Evolutionary conservation across 2,329 filamentous ascomycete species (phyloP).

Genomic region (Phoma sp.): DNA sequence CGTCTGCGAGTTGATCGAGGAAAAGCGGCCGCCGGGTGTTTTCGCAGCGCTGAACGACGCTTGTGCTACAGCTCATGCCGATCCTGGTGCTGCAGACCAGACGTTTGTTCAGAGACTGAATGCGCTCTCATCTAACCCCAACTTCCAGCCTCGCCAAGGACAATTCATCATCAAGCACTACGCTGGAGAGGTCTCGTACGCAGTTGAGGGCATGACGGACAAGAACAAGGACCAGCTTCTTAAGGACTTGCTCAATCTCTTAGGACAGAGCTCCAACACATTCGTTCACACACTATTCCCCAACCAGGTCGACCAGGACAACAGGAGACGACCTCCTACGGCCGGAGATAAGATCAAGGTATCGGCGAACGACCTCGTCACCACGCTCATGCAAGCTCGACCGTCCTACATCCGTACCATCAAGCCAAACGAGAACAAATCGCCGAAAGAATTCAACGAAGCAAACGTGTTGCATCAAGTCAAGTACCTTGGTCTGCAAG

Average conservation of each 20-base stretch:
- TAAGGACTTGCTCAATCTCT: slow-evolving; percentile 89
- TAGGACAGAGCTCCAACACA: slow-evolving; percentile 79
- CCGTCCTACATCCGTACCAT: slow-evolving; percentile 99
- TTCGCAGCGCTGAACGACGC: slow-evolving; percentile 98
- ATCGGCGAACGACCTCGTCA: slow-evolving; percentile 92
- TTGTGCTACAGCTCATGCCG: slow-evolving; percentile 96
- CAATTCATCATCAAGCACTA: slow-evolving; percentile 99
- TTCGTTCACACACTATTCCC: slow-evolving; percentile 93
- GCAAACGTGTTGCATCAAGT: slow-evolving; percentile 96
- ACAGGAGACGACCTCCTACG: slow-evolving; percentile 90
- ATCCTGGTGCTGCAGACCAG: slow-evolving; percentile 90
- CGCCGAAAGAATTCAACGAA: slow-evolving; percentile 87
- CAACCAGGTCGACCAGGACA: slow-evolving; percentile 91
- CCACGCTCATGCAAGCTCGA: slow-evolving; percentile 95
- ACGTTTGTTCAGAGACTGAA: slow-evolving; percentile 95
- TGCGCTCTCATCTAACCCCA: slow-evolving; percentile 83
- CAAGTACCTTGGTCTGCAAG: slow-evolving; percentile 98
- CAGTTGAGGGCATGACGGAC: slow-evolving; percentile 95
- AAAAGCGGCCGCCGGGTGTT: slow-evolving; percentile 85
- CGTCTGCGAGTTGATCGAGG: slow-evolving; percentile 95
- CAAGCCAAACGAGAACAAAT: slow-evolving; percentile 99
- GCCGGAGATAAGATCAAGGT: slow-evolving; percentile 95
- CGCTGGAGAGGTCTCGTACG: slow-evolving; percentile 94
- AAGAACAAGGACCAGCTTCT: slow-evolving; percentile 99
- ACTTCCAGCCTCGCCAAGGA: slow-evolving; percentile 89